Evolutionary conservation across 1,139 yeast genomes (phyloP).

Genomic region (Eremothecium sinecaudum): DNA sequence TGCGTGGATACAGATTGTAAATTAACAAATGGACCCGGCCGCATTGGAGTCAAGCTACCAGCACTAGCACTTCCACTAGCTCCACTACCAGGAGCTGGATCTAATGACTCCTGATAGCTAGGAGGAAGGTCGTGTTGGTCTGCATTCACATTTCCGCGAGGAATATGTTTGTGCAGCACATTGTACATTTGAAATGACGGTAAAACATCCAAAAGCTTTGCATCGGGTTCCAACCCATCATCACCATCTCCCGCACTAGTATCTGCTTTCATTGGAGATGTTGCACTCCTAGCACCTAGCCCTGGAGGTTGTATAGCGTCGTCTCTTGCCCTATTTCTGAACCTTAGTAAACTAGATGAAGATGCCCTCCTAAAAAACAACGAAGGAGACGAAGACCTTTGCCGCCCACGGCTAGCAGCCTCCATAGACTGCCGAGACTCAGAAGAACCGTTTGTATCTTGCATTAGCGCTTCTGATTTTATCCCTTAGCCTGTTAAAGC

Average conservation of each 20-base stretch:
- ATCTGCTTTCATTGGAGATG: too few relatives aligned
- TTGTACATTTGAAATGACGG: conserved; percentile 32
- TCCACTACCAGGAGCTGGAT: neutral
- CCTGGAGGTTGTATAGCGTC: neutral
- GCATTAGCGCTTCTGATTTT: neutral
- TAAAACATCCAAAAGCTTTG: conserved; percentile 23
- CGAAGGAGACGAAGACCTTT: conserved; percentile 9
- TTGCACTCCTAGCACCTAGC: too few relatives aligned
- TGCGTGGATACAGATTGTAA: conserved; percentile 6
- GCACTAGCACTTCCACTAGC: neutral
- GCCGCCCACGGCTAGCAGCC: conserved; percentile 3
- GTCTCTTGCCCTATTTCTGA: conserved; percentile 7
- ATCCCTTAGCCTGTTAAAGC: too few relatives aligned
- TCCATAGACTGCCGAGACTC: conserved; percentile 7
- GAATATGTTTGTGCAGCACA: conserved; percentile 29
- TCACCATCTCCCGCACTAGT: neutral
- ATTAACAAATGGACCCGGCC: neutral
- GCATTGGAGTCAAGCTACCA: neutral
- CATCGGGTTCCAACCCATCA: conserved; percentile 1
- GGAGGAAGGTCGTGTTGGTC: conserved; percentile 30
- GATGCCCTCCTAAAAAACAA: conserved; percentile 10
- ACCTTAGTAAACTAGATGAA: conserved; percentile 9
- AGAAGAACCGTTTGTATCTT: conserved; percentile 1
- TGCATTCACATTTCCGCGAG: conserved; percentile 29
- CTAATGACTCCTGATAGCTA: conserved; percentile 21